phyloP scores from a whole-genome alignment of 2,329 filamentous ascomycete species.

The Aspergillus sp. region DNA sequence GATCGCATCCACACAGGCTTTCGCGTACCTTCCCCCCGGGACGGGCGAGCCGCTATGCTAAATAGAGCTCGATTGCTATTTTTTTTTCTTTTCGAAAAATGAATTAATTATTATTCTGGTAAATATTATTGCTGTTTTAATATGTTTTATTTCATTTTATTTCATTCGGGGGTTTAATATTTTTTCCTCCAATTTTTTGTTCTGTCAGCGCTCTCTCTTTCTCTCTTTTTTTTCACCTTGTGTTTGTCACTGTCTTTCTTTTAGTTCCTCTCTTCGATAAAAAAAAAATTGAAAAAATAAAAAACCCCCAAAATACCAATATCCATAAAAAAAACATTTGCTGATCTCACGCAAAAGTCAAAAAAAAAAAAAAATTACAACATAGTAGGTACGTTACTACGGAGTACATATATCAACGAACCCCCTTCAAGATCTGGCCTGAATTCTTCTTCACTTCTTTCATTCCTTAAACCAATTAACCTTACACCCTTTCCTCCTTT shows the following conservation, averaged over 20 bases:
- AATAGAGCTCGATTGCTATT: conserved; percentile 12
- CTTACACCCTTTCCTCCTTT: conserved; percentile 16
- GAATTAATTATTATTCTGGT: conserved; percentile 3
- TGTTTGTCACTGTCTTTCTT: conserved; percentile 5
- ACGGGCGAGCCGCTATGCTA: conserved; percentile 34
- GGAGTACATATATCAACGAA: conserved; percentile 33
- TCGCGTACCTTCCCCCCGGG: conserved; percentile 34
- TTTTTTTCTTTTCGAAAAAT: conserved; percentile 12
- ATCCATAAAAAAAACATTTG: conserved; percentile 7
- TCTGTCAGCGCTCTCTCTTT: conserved; percentile 13
- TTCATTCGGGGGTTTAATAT: background rate
- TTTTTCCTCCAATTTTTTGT: conserved; percentile 2
- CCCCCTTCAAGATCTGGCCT: conserved; percentile 27
- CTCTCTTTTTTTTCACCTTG: conserved; percentile 5
- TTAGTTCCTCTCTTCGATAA: conserved; percentile 14
- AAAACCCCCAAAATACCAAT: conserved; percentile 10
- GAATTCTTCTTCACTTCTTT: conserved; percentile 25
- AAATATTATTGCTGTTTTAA: conserved; percentile 4
- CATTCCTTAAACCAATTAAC: conserved; percentile 19
- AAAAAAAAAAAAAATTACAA: conserved; percentile 9
- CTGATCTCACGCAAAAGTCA: background rate
- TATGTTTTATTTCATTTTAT: conserved; percentile 1
- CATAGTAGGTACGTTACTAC: background rate
- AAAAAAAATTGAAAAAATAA: conserved; percentile 5
- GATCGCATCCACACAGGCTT: conserved; percentile 16